phyloP scores from a whole-genome alignment of 306 rosid species.

The Sophora flavescens region DNA sequence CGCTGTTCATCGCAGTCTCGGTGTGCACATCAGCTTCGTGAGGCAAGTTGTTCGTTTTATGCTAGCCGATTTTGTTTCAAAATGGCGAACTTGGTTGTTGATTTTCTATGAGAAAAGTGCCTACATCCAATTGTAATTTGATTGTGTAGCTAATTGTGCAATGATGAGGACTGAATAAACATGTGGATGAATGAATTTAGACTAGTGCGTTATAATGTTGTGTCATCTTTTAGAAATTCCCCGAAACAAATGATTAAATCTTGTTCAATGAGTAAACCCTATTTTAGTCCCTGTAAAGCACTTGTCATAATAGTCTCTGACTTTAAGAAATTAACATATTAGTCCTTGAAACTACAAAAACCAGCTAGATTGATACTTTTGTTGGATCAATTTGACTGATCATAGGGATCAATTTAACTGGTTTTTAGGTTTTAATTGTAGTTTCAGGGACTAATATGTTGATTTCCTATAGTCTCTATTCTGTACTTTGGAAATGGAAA shows the following conservation, averaged over 20 bases:
- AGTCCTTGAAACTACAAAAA: not conserved
- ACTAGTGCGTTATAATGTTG: not conserved
- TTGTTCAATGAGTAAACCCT: not conserved
- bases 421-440: too few relatives aligned
- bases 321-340: too few relatives aligned
- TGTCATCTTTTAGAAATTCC: slow-evolving; percentile 27
- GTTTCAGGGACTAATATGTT: not conserved
- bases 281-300: not conserved
- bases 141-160: slow-evolving; percentile 18
- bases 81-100: slow-evolving; percentile 21
- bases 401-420: not conserved
- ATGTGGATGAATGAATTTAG: slow-evolving; percentile 7
- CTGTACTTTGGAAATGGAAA: not conserved
- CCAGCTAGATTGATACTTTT: not conserved
- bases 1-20: slow-evolving; percentile 90
- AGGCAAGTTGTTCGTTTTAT: slow-evolving; percentile 50
- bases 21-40: slow-evolving; percentile 94
- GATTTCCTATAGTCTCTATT: not conserved
- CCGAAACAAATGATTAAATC: not conserved
- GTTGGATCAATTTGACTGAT: not conserved
- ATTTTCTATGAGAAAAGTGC: not conserved
- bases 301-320: not conserved
- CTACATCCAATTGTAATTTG: not conserved
- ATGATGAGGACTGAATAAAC: slow-evolving; percentile 7
- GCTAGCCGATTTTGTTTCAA: not conserved